phyloP scores from a whole-genome alignment of 352 stramenopile genomes.

The Phytophthora fragariae region DNA sequence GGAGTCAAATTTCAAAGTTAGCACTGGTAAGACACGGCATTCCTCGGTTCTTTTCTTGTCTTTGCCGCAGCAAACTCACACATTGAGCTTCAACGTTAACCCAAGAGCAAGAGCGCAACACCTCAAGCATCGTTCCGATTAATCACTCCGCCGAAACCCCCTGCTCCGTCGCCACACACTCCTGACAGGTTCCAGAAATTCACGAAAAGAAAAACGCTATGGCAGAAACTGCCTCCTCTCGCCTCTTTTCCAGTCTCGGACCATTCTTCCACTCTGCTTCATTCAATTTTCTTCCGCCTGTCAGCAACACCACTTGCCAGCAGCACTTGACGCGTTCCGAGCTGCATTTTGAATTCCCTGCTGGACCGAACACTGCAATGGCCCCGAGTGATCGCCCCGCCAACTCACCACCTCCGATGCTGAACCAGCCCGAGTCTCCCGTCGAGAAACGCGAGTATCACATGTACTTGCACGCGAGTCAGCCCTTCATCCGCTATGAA shows the following conservation, averaged over 20 bases:
- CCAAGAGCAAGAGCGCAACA: slow-evolving; percentile 7
- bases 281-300: slow-evolving; percentile 33
- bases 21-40: slow-evolving; percentile 21
- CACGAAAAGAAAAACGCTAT: slow-evolving; percentile 24
- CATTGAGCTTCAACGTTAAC: slow-evolving; percentile 7
- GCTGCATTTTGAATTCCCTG: slow-evolving; percentile 12
- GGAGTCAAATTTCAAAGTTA: not conserved
- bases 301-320: slow-evolving; percentile 2
- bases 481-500: slow-evolving; percentile 28
- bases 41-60: slow-evolving; percentile 10
- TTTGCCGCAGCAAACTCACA: not conserved
- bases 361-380: slow-evolving; percentile 27
- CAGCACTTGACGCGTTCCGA: slow-evolving; percentile 9
- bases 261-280: slow-evolving; percentile 12
- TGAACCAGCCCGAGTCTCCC: slow-evolving; percentile 2
- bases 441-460: slow-evolving; percentile 14
- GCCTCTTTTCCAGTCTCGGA: slow-evolving; percentile 7
- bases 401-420: not conserved
- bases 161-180: slow-evolving; percentile 9
- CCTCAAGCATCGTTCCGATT: slow-evolving; percentile 21
- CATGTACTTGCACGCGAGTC: slow-evolving; percentile 23
- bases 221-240: slow-evolving; percentile 28
- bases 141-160: slow-evolving; percentile 26
- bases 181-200: slow-evolving; percentile 30
- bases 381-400: slow-evolving; percentile 19